Conservation (phyloP, 140 eudicot genomes). For the Ambrosia hybrid region DNA sequence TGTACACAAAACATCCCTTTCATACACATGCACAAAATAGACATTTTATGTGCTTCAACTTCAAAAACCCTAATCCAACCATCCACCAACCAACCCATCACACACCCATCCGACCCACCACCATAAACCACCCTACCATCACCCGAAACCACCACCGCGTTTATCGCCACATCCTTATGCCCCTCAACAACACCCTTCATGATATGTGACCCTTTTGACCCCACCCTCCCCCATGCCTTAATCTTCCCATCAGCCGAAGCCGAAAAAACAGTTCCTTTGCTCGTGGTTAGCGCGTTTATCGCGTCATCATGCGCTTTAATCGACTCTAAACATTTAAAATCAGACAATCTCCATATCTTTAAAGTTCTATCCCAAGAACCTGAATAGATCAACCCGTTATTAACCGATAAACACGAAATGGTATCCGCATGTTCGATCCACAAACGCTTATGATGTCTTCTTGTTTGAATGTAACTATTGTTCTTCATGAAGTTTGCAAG, state of each 20-base stretch:
- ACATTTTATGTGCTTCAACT: constrained; percentile 67
- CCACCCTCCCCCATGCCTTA: constrained; percentile 67
- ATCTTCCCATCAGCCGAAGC: constrained; percentile 87
- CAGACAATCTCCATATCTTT: constrained; percentile 73
- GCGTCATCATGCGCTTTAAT: constrained; percentile 91
- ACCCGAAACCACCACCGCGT: constrained; percentile 54
- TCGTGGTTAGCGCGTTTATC: constrained; percentile 58
- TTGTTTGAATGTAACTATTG: constrained; percentile 63
- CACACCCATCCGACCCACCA: constrained; percentile 80
- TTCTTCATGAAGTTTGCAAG: constrained; percentile 74
- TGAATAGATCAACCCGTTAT: constrained; percentile 61
- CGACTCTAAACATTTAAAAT: constrained; percentile 81
- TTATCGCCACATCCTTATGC: constrained; percentile 76
- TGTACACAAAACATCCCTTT: constrained; percentile 71
- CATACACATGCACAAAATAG: constrained; percentile 78
- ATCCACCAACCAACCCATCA: constrained; percentile 73
- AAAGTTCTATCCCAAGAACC: constrained; percentile 96
- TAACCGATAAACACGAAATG: constrained; percentile 76
- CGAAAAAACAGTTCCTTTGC: constrained; percentile 49
- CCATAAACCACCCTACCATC: constrained; percentile 67
- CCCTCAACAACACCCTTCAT: constrained; percentile 65
- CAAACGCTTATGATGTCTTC: constrained; percentile 63
- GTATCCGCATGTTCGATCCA: constrained; percentile 90
- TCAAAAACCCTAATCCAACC: constrained; percentile 58
- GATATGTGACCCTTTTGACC: constrained; percentile 34